These are phyloP conservation scores for Taxillus chinensis DNA, from an alignment of 164 flowering plant species.

Conservation along the genomic window DNA sequence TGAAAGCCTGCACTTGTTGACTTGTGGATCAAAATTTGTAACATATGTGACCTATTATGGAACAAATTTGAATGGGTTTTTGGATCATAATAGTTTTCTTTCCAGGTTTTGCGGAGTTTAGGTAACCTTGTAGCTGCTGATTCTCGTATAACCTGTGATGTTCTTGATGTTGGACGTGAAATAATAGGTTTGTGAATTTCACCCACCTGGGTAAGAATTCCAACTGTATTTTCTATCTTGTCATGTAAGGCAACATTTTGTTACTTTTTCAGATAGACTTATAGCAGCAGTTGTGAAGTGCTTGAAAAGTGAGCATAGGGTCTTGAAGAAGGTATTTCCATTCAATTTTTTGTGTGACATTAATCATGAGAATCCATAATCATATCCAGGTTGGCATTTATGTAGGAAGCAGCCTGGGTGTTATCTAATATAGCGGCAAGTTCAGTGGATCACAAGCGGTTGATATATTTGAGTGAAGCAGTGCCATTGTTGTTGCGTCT, in stretches of 20 bases:
- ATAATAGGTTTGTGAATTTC: constrained; percentile 49
- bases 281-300: constrained; percentile 62
- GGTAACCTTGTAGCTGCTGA: constrained; percentile 93
- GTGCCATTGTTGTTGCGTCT: constrained; percentile 49
- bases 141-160: constrained; percentile 27
- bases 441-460: constrained; percentile 68
- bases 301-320: constrained; percentile 83
- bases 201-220: background rate
- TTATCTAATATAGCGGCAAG: constrained; percentile 93
- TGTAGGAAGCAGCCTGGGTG: constrained; percentile 97
- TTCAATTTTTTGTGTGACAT: background rate
- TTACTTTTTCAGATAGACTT: constrained; percentile 36
- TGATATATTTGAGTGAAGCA: constrained; percentile 64
- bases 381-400: constrained; percentile 6
- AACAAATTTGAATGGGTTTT: too few species aligned
- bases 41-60: too few species aligned
- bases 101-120: constrained; percentile 74
- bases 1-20: too few species aligned
- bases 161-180: constrained; percentile 59
- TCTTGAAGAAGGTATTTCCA: constrained; percentile 69
- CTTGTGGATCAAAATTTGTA: too few species aligned
- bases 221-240: background rate
- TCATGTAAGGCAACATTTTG: background rate
- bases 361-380: background rate
- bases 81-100: constrained; percentile 2